phyloP scores from a whole-genome alignment of 345 rosid genomes.

The Eucalyptus caleyi region DNA sequence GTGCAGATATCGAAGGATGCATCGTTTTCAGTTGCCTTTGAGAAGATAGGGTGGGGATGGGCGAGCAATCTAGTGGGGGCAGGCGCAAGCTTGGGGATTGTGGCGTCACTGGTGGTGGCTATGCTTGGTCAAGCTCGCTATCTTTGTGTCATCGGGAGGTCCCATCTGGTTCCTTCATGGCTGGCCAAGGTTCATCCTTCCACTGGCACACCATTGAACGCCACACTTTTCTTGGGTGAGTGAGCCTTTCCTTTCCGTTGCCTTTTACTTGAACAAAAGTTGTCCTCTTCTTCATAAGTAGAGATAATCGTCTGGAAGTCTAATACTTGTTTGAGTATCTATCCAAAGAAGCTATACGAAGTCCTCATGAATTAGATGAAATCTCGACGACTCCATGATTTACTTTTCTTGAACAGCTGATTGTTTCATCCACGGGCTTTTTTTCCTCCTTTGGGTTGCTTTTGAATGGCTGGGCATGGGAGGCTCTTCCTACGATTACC shows the following conservation, averaged over 20 bases:
- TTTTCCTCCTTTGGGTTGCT: background rate
- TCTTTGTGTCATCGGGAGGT: conserved; percentile 89
- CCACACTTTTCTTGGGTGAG: conserved; percentile 88
- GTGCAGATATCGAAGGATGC: conserved; percentile 44
- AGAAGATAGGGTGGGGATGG: conserved; percentile 70
- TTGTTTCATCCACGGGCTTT: background rate
- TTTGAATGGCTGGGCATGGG: background rate
- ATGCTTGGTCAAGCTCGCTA: conserved; percentile 98
- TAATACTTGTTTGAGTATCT: background rate
- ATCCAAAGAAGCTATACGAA: background rate
- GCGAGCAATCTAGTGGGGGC: conserved; percentile 85
- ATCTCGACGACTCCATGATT: background rate
- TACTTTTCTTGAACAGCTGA: background rate
- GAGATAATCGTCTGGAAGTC: background rate
- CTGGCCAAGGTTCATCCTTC: conserved; percentile 91
- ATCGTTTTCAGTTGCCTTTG: conserved; percentile 57
- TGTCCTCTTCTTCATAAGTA: background rate
- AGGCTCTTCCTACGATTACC: background rate
- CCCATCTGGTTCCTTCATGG: conserved; percentile 79
- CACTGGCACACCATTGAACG: conserved; percentile 89
- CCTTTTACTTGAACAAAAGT: background rate
- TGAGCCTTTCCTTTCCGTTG: background rate
- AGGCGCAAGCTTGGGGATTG: conserved; percentile 94
- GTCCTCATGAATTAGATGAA: background rate
- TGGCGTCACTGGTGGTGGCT: conserved; percentile 87